Evolutionary conservation across 1,284 basidiomycete genomes (phyloP).

Genomic region (Ustilago esculenta): DNA sequence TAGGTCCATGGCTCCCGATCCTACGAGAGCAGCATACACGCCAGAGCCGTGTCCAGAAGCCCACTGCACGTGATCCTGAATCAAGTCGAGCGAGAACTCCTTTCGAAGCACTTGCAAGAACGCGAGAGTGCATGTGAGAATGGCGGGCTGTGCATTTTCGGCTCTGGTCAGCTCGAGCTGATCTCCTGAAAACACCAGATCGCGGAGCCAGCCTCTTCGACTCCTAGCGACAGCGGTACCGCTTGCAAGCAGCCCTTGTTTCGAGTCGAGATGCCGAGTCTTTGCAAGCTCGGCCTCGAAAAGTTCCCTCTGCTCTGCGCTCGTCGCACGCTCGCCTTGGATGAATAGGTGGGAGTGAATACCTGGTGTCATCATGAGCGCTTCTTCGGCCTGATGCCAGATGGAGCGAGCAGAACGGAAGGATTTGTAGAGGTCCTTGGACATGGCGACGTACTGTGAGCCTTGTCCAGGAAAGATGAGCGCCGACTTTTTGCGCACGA

Average conservation of each 20-base stretch:
- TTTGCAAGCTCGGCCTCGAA: constrained; percentile 61
- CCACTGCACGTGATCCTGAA: constrained; percentile 56
- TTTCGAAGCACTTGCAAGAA: constrained; percentile 61
- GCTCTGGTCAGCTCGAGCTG: constrained; percentile 63
- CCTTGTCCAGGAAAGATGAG: constrained; percentile 65
- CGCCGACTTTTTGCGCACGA: constrained; percentile 57
- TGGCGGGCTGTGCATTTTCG: constrained; percentile 64
- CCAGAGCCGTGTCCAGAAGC: constrained; percentile 64
- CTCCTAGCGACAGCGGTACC: constrained; percentile 42
- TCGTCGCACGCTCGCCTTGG: constrained; percentile 26
- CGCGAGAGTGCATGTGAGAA: constrained; percentile 59
- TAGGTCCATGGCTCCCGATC: constrained; percentile 49
- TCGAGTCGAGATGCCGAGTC: constrained; percentile 40
- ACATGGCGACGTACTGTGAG: constrained; percentile 66
- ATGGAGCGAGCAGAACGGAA: constrained; percentile 58
- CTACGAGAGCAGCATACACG: constrained; percentile 60
- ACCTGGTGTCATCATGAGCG: constrained; percentile 52
- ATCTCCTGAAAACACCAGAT: constrained; percentile 62
- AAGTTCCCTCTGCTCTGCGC: constrained; percentile 34
- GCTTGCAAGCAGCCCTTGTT: constrained; percentile 36
- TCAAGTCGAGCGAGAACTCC: constrained; percentile 61
- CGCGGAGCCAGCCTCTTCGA: constrained; percentile 52
- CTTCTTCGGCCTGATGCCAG: constrained; percentile 63
- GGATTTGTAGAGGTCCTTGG: constrained; percentile 59
- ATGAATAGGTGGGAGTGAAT: constrained; percentile 34